Conservation (phyloP, 805 yeast genomes). For the Kodamaea hsintzibuensis region DNA sequence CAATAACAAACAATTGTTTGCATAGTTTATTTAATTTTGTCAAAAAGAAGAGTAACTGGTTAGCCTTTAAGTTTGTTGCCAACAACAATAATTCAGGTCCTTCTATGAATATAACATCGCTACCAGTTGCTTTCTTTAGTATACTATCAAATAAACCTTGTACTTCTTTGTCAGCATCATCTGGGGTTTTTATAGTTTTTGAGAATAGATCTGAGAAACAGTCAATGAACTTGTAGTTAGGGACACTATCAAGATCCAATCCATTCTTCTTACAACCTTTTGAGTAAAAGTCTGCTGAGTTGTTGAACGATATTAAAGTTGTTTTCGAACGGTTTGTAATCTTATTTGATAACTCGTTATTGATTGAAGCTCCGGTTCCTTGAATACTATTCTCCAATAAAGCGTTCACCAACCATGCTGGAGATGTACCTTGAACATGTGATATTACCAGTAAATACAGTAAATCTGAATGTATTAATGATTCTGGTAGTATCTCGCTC, state of each 20-base stretch:
- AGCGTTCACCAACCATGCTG: conserved; percentile 62
- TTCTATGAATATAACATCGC: conserved; percentile 41
- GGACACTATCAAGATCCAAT: conserved; percentile 25
- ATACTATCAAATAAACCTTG: conserved; percentile 20
- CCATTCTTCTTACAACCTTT: conserved; percentile 43
- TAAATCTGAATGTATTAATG: conserved; percentile 12
- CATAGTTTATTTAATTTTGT: conserved; percentile 33
- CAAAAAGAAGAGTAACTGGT: conserved; percentile 35
- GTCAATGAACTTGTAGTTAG: conserved; percentile 43
- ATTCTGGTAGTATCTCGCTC: conserved; percentile 43
- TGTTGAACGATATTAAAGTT: conserved; percentile 36
- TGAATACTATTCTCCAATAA: conserved; percentile 51
- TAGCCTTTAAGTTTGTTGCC: conserved; percentile 39
- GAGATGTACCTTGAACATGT: conserved; percentile 51
- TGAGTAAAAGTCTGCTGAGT: conserved; percentile 31
- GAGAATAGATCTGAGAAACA: conserved; percentile 48
- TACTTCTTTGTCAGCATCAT: conserved; percentile 16
- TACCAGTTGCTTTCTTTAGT: conserved; percentile 8
- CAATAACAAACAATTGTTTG: conserved; percentile 35
- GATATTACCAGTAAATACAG: conserved; percentile 28
- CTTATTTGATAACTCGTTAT: conserved; percentile 26
- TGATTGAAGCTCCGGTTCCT: conserved; percentile 48
- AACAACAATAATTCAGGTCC: conserved; percentile 48
- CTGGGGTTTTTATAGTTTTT: conserved; percentile 25
- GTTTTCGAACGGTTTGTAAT: conserved; percentile 28